These are phyloP conservation scores for Cryptomeria japonica DNA, from an alignment of 75 land plant genomes.

Conservation along the genomic window DNA sequence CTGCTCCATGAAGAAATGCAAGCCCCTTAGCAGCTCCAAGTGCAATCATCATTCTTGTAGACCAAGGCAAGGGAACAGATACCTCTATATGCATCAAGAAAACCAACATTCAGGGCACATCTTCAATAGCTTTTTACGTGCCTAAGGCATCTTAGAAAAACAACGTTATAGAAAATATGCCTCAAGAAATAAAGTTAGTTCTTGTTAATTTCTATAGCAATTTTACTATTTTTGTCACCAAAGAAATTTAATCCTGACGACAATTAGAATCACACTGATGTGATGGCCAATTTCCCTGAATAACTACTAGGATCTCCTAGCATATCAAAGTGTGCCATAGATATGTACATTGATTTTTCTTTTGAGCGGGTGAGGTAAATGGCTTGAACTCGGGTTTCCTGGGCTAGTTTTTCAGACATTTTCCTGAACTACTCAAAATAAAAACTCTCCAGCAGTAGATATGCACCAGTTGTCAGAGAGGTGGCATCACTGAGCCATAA, in stretches of 20 bases:
- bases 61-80: constrained; percentile 61
- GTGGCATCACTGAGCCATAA: no score
- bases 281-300: background rate
- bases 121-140: background rate
- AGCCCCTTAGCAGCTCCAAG: constrained; percentile 77
- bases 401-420: no score
- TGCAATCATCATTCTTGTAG: constrained; percentile 64
- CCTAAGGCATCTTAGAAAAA: background rate
- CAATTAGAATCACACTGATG: background rate
- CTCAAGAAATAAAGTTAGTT: background rate
- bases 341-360: background rate
- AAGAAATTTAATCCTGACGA: background rate
- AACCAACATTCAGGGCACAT: background rate
- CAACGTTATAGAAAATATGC: background rate
- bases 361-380: background rate
- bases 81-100: constrained; percentile 24
- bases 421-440: no score
- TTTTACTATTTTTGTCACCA: background rate
- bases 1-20: constrained; percentile 78
- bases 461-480: background rate
- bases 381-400: background rate
- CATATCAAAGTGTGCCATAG: background rate
- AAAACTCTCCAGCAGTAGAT: background rate
- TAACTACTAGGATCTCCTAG: background rate
- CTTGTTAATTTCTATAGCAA: background rate